phyloP scores from a whole-genome alignment of 305 asterid genomes.

The Rubia balearica region DNA sequence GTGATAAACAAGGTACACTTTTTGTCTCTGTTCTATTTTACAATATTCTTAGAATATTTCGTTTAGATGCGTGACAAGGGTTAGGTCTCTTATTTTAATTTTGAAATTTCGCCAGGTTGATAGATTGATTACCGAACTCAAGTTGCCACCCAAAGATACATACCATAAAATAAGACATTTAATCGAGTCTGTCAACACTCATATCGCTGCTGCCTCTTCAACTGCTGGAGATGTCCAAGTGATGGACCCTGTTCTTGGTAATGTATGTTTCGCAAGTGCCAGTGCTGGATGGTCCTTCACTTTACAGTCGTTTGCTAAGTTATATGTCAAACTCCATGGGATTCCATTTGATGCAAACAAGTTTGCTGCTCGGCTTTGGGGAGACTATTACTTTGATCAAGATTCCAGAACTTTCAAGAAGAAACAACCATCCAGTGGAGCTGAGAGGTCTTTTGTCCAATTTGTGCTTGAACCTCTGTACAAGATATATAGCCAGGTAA shows the following conservation, averaged over 20 bases:
- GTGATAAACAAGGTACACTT: slow-evolving; percentile 83
- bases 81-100: slow-evolving; percentile 12
- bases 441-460: slow-evolving; percentile 89
- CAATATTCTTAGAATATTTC: background rate
- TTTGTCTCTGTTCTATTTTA: background rate
- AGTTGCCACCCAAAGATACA: slow-evolving; percentile 94
- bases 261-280: slow-evolving; percentile 96
- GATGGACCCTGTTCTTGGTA: slow-evolving; percentile 81
- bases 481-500: slow-evolving; percentile 88
- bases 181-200: slow-evolving; percentile 77
- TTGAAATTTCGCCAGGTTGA: slow-evolving; percentile 48
- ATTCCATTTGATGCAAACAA: slow-evolving; percentile 84
- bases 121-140: slow-evolving; percentile 83
- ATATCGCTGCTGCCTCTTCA: slow-evolving; percentile 78
- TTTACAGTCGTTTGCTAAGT: slow-evolving; percentile 86
- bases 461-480: slow-evolving; percentile 93
- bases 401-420: slow-evolving; percentile 74
- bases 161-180: slow-evolving; percentile 88
- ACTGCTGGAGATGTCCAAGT: slow-evolving; percentile 88
- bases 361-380: slow-evolving; percentile 96
- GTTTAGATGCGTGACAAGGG: background rate
- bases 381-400: slow-evolving; percentile 79
- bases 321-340: slow-evolving; percentile 89
- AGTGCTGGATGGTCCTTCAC: slow-evolving; percentile 98
- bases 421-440: slow-evolving; percentile 78